These are phyloP conservation scores for Linnemannia schmuckeri DNA, from an alignment of 192 early-diverging fungal genomes.

Conservation along the genomic window DNA sequence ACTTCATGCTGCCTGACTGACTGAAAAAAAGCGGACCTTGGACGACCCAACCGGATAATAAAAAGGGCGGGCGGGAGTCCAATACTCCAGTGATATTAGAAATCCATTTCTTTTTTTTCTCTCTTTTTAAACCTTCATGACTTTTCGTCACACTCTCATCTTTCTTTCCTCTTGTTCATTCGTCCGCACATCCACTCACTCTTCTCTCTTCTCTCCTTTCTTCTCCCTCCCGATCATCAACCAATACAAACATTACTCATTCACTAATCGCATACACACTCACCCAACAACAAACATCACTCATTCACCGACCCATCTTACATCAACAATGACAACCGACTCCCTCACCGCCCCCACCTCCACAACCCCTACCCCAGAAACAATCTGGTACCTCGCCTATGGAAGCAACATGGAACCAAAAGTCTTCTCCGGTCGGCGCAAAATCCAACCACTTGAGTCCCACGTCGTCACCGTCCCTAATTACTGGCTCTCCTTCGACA, in stretches of 20 bases:
- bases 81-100: background rate
- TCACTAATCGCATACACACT: background rate
- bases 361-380: background rate
- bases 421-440: conserved; percentile 44
- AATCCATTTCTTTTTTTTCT: background rate
- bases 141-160: background rate
- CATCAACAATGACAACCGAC: background rate
- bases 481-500: conserved; percentile 57
- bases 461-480: conserved; percentile 32
- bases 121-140: background rate
- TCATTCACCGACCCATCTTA: background rate
- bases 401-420: conserved; percentile 56
- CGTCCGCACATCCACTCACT: background rate
- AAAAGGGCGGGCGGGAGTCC: background rate
- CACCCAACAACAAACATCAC: background rate
- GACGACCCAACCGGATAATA: conserved; percentile 3
- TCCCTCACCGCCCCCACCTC: background rate
- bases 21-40: too few relatives aligned
- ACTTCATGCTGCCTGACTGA: background rate
- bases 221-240: background rate
- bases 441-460: conserved; percentile 42
- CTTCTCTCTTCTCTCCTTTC: background rate
- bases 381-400: conserved; percentile 47
- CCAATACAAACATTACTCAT: background rate
- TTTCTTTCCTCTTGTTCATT: background rate